Conservation (phyloP, 768 basidiomycete species). For the Lentinula raphanica region DNA sequence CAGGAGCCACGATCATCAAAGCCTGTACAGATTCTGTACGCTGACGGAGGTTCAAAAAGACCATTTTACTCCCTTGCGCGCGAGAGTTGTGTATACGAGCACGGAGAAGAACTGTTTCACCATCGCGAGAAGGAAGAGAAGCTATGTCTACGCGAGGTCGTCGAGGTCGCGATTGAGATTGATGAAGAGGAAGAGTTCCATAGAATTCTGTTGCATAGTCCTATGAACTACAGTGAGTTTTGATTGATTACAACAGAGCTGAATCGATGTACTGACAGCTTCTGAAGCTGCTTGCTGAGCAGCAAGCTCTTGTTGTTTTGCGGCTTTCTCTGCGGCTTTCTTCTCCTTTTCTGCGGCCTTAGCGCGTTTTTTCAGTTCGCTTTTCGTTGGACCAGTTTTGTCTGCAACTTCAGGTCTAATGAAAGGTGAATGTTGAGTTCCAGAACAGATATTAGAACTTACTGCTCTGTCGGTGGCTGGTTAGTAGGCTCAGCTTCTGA, state of each 20-base stretch:
- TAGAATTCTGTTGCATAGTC: constrained; percentile 79
- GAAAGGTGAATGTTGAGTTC: not conserved
- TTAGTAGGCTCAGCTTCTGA: constrained; percentile 21
- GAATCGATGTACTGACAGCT: constrained; percentile 42
- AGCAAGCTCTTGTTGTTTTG: constrained; percentile 70
- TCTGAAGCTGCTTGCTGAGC: constrained; percentile 63
- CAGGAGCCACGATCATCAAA: constrained; percentile 63
- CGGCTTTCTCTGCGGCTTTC: constrained; percentile 83
- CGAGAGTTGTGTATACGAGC: constrained; percentile 90
- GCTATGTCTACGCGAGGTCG: constrained; percentile 60
- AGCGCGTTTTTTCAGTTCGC: constrained; percentile 84
- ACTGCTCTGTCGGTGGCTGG: constrained; percentile 21
- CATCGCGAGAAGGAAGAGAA: constrained; percentile 59
- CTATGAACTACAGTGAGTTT: constrained; percentile 29
- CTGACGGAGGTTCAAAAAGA: constrained; percentile 90
- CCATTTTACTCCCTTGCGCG: constrained; percentile 92
- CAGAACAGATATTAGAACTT: constrained; percentile 5
- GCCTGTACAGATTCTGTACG: constrained; percentile 84
- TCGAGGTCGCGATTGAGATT: constrained; percentile 75
- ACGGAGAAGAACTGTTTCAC: constrained; percentile 74
- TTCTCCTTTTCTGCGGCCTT: constrained; percentile 89
- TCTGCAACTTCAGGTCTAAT: constrained; percentile 21
- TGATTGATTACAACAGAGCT: not conserved
- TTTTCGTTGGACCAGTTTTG: constrained; percentile 67
- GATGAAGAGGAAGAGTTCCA: constrained; percentile 83